A percentile compares a stretch with the other conserved stretches of the same genome.
Evolutionary conservation across 2,329 filamentous ascomycete species (phyloP).

Genomic region (Saccharata proteae): DNA sequence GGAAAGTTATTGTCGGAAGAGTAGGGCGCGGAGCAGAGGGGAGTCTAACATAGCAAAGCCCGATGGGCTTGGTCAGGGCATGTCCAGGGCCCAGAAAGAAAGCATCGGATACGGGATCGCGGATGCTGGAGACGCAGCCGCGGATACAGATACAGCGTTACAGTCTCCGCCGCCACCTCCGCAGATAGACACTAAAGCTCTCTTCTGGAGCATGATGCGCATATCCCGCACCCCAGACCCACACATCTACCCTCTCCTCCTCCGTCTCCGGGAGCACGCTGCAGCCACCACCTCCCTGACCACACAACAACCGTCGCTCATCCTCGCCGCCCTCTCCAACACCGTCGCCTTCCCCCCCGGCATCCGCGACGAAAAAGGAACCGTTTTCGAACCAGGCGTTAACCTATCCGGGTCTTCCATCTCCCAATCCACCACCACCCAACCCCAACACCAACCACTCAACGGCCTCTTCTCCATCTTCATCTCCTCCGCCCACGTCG

Average conservation of each 20-base stretch:
- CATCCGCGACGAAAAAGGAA: conserved; percentile 51
- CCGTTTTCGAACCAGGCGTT: conserved; percentile 25
- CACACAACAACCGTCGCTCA: conserved; percentile 13
- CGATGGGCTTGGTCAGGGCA: too few relatives aligned
- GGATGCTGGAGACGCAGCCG: conserved; percentile 12
- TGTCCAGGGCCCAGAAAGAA: conserved; percentile 10
- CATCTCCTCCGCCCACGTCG: conserved; percentile 73
- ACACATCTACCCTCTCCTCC: conserved; percentile 75
- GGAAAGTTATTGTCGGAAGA: conserved; percentile 47
- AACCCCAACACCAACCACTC: conserved; percentile 18
- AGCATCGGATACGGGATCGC: conserved; percentile 20
- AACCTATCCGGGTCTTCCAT: conserved; percentile 9
- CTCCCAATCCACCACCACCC: not conserved
- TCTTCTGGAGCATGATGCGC: conserved; percentile 93
- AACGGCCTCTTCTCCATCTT: conserved; percentile 66
- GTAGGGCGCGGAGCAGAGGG: conserved; percentile 17
- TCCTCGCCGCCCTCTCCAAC: conserved; percentile 73
- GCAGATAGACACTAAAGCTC: conserved; percentile 58
- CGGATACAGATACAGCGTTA: too few relatives aligned
- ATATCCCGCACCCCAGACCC: conserved; percentile 59
- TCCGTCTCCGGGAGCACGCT: conserved; percentile 44
- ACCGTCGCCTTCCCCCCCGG: conserved; percentile 74
- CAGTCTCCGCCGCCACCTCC: conserved; percentile 49
- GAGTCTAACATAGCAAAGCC: too few relatives aligned
- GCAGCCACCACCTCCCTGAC: too few relatives aligned